Percentiles rank a stretch among this genome's conserved stretches.
Evolutionary conservation across 2,329 filamentous ascomycete species (phyloP).

Genomic region (Neofusicoccum ribis): DNA sequence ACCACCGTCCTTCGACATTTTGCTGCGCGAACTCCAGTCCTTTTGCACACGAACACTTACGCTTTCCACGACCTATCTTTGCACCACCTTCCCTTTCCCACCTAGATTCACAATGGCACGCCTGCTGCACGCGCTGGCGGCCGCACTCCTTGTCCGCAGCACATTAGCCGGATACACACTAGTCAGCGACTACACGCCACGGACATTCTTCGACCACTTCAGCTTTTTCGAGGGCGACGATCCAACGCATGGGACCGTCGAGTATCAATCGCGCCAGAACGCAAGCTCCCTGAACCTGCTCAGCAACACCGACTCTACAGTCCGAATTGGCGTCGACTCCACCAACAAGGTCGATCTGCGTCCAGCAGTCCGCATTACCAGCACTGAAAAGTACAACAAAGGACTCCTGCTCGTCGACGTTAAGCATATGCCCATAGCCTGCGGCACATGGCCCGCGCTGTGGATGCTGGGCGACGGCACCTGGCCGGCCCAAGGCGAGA

Average conservation of each 20-base stretch:
- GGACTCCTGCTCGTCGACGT: slow-evolving; percentile 37
- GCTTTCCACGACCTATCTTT: background rate
- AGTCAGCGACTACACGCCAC: slow-evolving; percentile 41
- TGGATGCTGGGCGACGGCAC: slow-evolving; percentile 32
- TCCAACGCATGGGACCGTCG: slow-evolving; percentile 46
- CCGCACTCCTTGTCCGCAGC: background rate
- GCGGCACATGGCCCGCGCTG: slow-evolving; percentile 37
- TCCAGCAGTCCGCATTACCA: slow-evolving; percentile 32
- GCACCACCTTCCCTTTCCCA: background rate
- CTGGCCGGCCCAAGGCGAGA: slow-evolving; percentile 37
- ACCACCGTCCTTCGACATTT: background rate
- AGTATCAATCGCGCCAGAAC: slow-evolving; percentile 35
- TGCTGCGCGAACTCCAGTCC: background rate
- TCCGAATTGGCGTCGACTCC: slow-evolving; percentile 46
- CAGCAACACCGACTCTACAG: slow-evolving; percentile 29
- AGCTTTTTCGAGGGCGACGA: slow-evolving; percentile 43
- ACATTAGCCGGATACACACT: slow-evolving; percentile 31
- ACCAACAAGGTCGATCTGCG: slow-evolving; percentile 27
- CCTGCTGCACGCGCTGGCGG: background rate
- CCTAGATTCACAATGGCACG: slow-evolving; percentile 1
- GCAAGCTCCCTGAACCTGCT: background rate
- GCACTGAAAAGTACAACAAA: slow-evolving; percentile 32
- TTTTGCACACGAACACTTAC: background rate
- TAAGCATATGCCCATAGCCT: slow-evolving; percentile 33
- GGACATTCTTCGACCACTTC: slow-evolving; percentile 48